Base-by-base conservation (phyloP, 1,284 basidiomycete genomes). In the Ceratobasidium sp. region DNA sequence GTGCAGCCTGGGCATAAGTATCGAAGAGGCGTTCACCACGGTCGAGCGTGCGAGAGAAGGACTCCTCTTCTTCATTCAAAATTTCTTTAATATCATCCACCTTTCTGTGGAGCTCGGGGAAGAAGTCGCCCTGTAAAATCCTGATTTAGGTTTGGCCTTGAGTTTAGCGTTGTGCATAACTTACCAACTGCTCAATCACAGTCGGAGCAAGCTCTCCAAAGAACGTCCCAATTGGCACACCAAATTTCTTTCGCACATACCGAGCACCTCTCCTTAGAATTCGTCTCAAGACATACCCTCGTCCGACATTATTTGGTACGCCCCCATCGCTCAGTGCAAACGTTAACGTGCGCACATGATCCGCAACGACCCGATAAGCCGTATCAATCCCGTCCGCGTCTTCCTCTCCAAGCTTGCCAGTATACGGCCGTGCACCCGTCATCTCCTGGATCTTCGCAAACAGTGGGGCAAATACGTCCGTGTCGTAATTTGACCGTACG, bases 1-100 rank as follows among this genome's bases (percentile, higher is more conserved):
- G 88, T 10, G 96, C 92, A 70, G 90, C 89, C 38, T 87, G 85
- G 38, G 95, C 94, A 85, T 96, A 99, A 83, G 95, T 92, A 81
- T 97, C 96, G 84, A 99, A 99, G 7, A 99, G 89, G 83, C 94
- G 96, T 87, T 99, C 97, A 54, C 97, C 98, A 61, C 98, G 93
- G 86, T 98, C 97, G 56, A 99, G 90, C 2, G 98, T 99, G 28
- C 96, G 91, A 5, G 97, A 94, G 84, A 99, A 99, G 0, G 97
- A 98, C 81, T 94, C 93, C 84, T 99, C 97, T 86, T 99, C 97
- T 84, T 99, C 97, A 83, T 99, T 92, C 15, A 99, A 89, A 79
- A 99, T 97, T 84, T 98, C 95, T 84, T 96, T 96, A 84, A 99
- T 91, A 81, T 97, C 96, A 28, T 90, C 90, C 48, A 91, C 88